Conservation (phyloP, 495 filamentous ascomycete genomes). For the Endocarpon pusillum region DNA sequence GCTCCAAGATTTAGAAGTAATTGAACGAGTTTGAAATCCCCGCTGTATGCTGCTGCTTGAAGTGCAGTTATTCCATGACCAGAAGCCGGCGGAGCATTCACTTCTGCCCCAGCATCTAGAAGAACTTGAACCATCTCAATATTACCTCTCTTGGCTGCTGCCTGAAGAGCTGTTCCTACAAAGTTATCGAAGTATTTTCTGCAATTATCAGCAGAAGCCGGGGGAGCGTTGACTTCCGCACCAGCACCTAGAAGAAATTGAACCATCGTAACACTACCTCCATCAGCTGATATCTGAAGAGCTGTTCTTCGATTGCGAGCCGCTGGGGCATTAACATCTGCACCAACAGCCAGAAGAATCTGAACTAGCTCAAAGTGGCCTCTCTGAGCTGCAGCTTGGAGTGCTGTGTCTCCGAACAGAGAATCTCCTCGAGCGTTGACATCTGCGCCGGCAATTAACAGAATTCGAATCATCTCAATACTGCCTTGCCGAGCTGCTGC, state of each 20-base stretch:
- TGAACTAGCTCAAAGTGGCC: background rate
- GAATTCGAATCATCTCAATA: conserved; percentile 8
- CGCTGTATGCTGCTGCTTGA: conserved; percentile 6
- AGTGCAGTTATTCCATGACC: conserved; percentile 5
- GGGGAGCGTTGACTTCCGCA: conserved; percentile 6
- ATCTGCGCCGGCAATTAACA: conserved; percentile 17
- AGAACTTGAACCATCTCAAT: conserved; percentile 8
- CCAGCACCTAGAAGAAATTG: conserved; percentile 2
- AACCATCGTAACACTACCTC: conserved; percentile 6
- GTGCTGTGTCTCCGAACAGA: conserved; percentile 3
- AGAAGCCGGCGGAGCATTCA: conserved; percentile 2
- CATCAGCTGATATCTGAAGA: conserved; percentile 9
- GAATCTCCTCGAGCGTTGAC: conserved; percentile 10
- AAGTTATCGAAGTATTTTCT: too few species aligned
- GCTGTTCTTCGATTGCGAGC: conserved; percentile 3
- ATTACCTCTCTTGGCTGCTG: conserved; percentile 27
- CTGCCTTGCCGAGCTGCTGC: conserved; percentile 17
- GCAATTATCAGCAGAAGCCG: too few species aligned
- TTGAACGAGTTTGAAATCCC: conserved; percentile 5
- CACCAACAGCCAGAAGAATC: conserved; percentile 7
- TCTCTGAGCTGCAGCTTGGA: conserved; percentile 5
- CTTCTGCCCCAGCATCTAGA: conserved; percentile 3
- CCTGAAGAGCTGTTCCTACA: conserved; percentile 13
- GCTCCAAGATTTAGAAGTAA: conserved; percentile 5
- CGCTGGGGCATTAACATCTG: conserved; percentile 14